These are phyloP conservation scores for Kwoniella heveanensis DNA, from an alignment of 768 basidiomycete species.

Conservation along the genomic window DNA sequence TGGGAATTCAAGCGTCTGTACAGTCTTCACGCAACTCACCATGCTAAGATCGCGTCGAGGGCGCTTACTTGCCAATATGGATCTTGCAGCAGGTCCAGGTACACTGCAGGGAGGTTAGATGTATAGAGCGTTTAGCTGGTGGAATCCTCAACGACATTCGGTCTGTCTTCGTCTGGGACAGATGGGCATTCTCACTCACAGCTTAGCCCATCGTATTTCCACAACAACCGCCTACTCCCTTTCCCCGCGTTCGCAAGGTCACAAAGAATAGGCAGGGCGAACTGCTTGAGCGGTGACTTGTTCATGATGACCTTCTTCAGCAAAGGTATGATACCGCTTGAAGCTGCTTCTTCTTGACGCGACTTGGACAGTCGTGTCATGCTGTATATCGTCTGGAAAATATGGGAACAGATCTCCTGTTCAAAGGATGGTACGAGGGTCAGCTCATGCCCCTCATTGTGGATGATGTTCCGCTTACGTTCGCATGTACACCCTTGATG, in stretches of 20 bases:
- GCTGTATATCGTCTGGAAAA: constrained; percentile 96
- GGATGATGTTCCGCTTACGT: too few species aligned
- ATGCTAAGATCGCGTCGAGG: constrained; percentile 83
- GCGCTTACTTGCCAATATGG: constrained; percentile 55
- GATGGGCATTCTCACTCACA: constrained; percentile 39
- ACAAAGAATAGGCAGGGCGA: constrained; percentile 93
- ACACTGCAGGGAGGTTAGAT: constrained; percentile 43
- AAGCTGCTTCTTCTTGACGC: constrained; percentile 94
- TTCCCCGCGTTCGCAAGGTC: constrained; percentile 95
- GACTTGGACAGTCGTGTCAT: constrained; percentile 92
- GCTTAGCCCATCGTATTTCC: constrained; percentile 88
- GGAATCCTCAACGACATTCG: too few species aligned
- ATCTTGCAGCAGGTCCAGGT: constrained; percentile 54
- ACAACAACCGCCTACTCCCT: constrained; percentile 80
- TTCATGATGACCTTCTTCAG: constrained; percentile 84
- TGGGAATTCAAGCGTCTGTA: too few species aligned
- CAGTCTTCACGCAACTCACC: constrained; percentile 64
- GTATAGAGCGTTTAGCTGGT: too few species aligned
- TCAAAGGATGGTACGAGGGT: too few species aligned
- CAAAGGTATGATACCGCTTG: constrained; percentile 90
- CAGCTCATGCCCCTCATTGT: too few species aligned
- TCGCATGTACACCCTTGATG: constrained; percentile 72
- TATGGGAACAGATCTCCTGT: constrained; percentile 94
- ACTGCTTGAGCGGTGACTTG: constrained; percentile 91
- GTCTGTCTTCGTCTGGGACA: too few species aligned